Evolutionary conservation across 2,329 filamentous ascomycete species (phyloP), one percentile per base, ranked within the genome.

Genomic region (Colletotrichum zoysiae): DNA sequence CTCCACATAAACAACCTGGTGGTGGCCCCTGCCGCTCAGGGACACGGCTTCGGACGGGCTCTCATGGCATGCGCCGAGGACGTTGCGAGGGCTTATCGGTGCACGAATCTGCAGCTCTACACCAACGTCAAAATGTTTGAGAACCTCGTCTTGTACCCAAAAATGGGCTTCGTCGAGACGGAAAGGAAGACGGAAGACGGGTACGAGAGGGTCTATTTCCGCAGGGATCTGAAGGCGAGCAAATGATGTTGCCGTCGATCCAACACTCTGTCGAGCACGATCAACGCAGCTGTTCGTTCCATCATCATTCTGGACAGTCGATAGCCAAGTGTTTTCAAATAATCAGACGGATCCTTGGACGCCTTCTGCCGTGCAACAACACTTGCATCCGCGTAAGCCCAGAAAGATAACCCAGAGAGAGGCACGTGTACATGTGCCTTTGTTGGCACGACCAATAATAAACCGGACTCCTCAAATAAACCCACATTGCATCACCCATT

Each of bases 151-250:
- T 56, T 78, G 4, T 64, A 64, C 23, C 38, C 50, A 38, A 77
- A 20, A 30, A 56, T 57, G 76, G 81, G 81, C 0, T 83, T 81
- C 26, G n/a, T 64, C 0, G 79, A 83, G 70, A 77, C 71, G 2
- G 81, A 62, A 11, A 73, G 80, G 14, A 76, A 64, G 46, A 75
- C 53, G 0, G 81, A 82, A 18, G 76, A 77, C 16, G 81, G 81
- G 0, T 82, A 78, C 55, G 75, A 81, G 6, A 74, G 81, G 2
- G 81, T 82, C 0, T 83, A 79, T 62, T 83, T 79, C 65, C 76
- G 78, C 0, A 82, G 78, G 50, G 67, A 73, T 0, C 30, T 81
- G n/a, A 60, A 33, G 33, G 16, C 6, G 2, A 11, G 14, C 26
- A 53, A 30, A 33, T 30, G 14, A 30, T 53, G 26, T 2, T 3